Percentiles rank a stretch among this genome's conserved stretches.
These are phyloP conservation scores for Fomitiporia mediterranea DNA, from an alignment of 1,284 basidiomycete species.

Conservation along the genomic window DNA sequence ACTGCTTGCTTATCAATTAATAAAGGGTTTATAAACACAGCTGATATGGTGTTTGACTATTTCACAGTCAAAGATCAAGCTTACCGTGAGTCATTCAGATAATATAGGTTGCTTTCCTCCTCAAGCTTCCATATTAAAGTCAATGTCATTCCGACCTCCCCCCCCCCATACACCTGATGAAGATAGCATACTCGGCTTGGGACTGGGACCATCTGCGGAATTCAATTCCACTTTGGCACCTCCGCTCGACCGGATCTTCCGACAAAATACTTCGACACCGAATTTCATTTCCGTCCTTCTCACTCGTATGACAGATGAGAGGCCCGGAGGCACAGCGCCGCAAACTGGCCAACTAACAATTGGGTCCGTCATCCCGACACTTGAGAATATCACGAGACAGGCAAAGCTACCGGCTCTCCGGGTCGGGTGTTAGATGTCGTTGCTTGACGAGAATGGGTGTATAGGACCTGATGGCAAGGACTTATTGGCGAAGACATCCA, in stretches of 20 bases:
- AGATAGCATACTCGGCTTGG: constrained; percentile 36
- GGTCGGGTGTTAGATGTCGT: too few species aligned
- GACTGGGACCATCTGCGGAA: constrained; percentile 30
- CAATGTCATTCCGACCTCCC: constrained; percentile 25
- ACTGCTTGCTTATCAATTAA: neutral
- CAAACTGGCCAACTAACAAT: constrained; percentile 25
- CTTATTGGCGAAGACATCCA: constrained; percentile 19
- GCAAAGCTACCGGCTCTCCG: constrained; percentile 23
- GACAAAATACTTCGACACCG: constrained; percentile 47
- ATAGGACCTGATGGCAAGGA: constrained; percentile 24
- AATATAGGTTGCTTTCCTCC: neutral
- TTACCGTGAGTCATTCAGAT: neutral
- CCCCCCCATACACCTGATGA: neutral
- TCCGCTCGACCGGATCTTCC: constrained; percentile 59
- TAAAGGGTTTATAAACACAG: constrained; percentile 49
- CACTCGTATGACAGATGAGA: constrained; percentile 30
- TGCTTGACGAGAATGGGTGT: constrained; percentile 22
- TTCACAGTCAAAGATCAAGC: constrained; percentile 10
- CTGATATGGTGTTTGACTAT: constrained; percentile 36
- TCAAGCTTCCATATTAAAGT: constrained; percentile 7
- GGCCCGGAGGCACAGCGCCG: too few species aligned
- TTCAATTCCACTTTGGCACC: constrained; percentile 37
- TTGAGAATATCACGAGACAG: constrained; percentile 32
- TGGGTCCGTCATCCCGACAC: constrained; percentile 30
- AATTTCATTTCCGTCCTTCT: constrained; percentile 55